phyloP scores from a whole-genome alignment of 169 alveolate species.

The Ichthyophthirius multifiliis region DNA sequence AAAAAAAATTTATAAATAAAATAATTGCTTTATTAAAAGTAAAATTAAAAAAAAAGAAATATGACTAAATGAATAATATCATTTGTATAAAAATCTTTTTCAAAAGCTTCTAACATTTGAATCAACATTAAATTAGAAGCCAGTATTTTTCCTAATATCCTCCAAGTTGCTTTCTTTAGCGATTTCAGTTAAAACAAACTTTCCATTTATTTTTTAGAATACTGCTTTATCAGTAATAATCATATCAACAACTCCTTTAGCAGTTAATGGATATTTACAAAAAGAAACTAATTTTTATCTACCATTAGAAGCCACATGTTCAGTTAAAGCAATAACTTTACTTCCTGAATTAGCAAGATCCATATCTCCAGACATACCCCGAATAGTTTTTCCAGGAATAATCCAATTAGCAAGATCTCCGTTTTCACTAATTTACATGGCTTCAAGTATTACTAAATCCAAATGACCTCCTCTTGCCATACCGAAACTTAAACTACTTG shows the following conservation, averaged over 20 bases:
- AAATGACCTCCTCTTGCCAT: slow-evolving; percentile 77
- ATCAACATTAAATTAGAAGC: too few relatives aligned
- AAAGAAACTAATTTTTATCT: slow-evolving; percentile 40
- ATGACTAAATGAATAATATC: too few relatives aligned
- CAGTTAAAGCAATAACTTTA: slow-evolving; percentile 55
- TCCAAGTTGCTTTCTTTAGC: slow-evolving; percentile 37
- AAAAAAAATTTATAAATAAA: too few relatives aligned
- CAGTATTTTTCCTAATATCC: slow-evolving; percentile 32
- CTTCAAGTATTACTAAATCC: slow-evolving; percentile 65
- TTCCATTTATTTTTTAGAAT: slow-evolving; percentile 37
- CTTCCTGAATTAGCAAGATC: slow-evolving; percentile 59
- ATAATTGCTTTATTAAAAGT: too few relatives aligned
- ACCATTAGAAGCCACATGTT: slow-evolving; percentile 55
- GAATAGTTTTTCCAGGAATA: slow-evolving; percentile 68
- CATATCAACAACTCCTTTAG: slow-evolving; percentile 16
- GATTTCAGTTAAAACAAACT: slow-evolving; percentile 34
- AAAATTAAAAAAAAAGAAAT: too few relatives aligned
- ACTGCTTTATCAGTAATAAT: slow-evolving; percentile 67
- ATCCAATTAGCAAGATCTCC: slow-evolving; percentile 79
- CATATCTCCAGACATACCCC: slow-evolving; percentile 82
- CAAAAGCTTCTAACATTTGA: too few relatives aligned
- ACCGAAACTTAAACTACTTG: slow-evolving; percentile 46
- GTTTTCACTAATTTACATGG: slow-evolving; percentile 43
- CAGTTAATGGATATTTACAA: slow-evolving; percentile 61
- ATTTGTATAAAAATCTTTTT: too few relatives aligned